Base-by-base conservation (phyloP, 805 yeast genomes). In the Candida hungchunana region DNA sequence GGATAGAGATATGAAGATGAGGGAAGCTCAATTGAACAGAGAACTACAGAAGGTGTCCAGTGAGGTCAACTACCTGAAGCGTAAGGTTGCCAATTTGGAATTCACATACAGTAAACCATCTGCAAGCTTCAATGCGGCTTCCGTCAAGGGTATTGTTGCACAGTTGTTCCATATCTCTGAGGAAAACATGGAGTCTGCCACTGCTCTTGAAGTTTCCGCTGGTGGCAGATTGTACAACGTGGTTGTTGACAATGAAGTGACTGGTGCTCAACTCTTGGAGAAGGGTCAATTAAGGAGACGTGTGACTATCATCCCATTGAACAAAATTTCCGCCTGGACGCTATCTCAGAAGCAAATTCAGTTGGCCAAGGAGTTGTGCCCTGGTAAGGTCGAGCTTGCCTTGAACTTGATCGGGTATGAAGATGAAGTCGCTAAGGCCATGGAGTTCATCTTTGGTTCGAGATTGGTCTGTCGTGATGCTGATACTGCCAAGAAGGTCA, bases 201-300 rank as follows among this genome's bases (percentile, higher is more conserved):
- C 80, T 18, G 98, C 99, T 1, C 64, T 93, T 23, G 97, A 93
- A 59, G 82, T 86, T 3, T 82, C 95, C 56, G 98, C 97, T 2
- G 99, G 98, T 31, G 94, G 90, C 5, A 69, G 89, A 48, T 60
- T 94, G 20, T 94, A 77, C 58, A 88, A 89, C 51, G 84, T 94
- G 23, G 87, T 93, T 33, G 97, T 94, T 20, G 97, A 88, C 50
- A 80, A 76, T 43, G 94, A 90, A 40, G 75, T 66, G 14, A 81
- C 86, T 4, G 97, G 95, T n/a, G 71, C 95, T 0, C 82, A 79
- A 37, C 60, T 93, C 8, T 67, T 93, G 26, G 93, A 87, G 48
- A 69, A 66, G 19, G 97, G 97, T 6, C 77, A 75, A 40, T 66
- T 90, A 34, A 74, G 78, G 50, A 78, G 83, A 53, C 71, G 97